A percentile compares a stretch with the other conserved stretches of the same genome.
Evolutionary conservation across 1,284 basidiomycete genomes (phyloP).

Genomic region (Marasmius sp.): DNA sequence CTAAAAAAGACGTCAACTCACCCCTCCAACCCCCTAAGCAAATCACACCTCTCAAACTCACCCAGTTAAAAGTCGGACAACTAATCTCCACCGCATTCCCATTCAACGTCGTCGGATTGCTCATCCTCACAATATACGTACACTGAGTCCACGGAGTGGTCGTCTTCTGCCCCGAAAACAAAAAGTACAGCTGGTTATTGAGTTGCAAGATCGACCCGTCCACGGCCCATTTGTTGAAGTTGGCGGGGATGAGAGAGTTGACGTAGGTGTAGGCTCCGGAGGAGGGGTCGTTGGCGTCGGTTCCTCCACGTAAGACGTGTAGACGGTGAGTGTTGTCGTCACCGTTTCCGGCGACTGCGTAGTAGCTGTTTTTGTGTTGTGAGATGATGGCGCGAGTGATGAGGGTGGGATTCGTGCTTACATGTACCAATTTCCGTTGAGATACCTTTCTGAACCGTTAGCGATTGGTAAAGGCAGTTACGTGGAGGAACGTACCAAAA

Average conservation of each 20-base stretch:
- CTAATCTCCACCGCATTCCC: slow-evolving; percentile 17
- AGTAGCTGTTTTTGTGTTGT: slow-evolving; percentile 13
- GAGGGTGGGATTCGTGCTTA: slow-evolving; percentile 1
- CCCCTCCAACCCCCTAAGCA: not conserved
- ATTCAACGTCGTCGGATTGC: slow-evolving; percentile 14
- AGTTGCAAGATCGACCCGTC: slow-evolving; percentile 19
- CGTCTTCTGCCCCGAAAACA: slow-evolving; percentile 17
- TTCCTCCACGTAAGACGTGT: slow-evolving; percentile 19
- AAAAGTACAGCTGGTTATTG: slow-evolving; percentile 14
- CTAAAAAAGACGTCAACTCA: not conserved
- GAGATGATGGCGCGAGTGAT: not conserved
- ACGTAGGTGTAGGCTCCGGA: slow-evolving; percentile 17
- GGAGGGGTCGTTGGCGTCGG: slow-evolving; percentile 15
- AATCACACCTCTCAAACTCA: not conserved
- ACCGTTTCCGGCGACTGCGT: slow-evolving; percentile 17
- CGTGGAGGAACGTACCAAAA: slow-evolving; percentile 1
- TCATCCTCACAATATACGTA: slow-evolving; percentile 15
- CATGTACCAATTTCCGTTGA: slow-evolving; percentile 19
- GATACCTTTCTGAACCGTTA: slow-evolving; percentile 7
- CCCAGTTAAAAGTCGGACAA: slow-evolving; percentile 16
- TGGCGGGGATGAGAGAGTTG: slow-evolving; percentile 16
- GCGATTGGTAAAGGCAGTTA: not conserved
- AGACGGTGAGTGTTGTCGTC: slow-evolving; percentile 19
- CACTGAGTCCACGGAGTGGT: slow-evolving; percentile 18
- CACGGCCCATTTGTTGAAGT: slow-evolving; percentile 21